Evolutionary conservation across 306 rosid species (phyloP), one percentile per base, ranked within the genome.

Genomic region (Crataegus laevigata): DNA sequence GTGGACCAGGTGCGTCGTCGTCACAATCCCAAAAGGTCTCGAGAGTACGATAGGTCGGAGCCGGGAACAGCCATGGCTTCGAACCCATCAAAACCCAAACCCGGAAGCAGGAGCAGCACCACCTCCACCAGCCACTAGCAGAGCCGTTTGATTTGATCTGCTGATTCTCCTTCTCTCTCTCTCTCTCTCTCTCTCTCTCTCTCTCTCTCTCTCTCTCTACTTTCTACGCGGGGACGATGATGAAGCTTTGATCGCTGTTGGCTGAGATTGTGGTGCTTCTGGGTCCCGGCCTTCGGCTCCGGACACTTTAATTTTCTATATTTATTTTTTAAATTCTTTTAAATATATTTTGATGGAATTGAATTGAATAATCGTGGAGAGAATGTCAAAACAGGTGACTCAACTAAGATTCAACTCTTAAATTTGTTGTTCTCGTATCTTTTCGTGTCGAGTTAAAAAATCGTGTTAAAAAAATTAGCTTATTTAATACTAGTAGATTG

Each of bases 1-100:
- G 97, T 38, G 99, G 98, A 8, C 99, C 99, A 43, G 99, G 99
- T 0, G 88, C 89, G 68, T 96, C 98, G 6, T 96, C 97, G 50
- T 92, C 96, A 73, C 87, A 70, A n/a, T 92, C 99, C 99, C 99
- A 96, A 60, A 74, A 82, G 22, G 84, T 74, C 80, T 89, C 98
- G 0, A 89, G 57, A 5, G 83, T 26, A 38, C 91, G 87, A 78
- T 96, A 96, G 34, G 87, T 82, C 19, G 99, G 89, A 82, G 99
- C 99, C 30, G 99, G 99, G 72, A 83, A 50, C 2, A 92, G 87
- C 99, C 97, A 90, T 60, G 96, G 97, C 86, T 92, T 96, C 45
- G 99, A 84, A 69, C 88, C 93, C 99, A 96, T 89, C 74, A 17
- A 59, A 66, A 43, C 78, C 43, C 40, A 22, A 36, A 69, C 77